Base-by-base conservation (phyloP, 257 asterid genomes). In the Cynanchum wilfordii region DNA sequence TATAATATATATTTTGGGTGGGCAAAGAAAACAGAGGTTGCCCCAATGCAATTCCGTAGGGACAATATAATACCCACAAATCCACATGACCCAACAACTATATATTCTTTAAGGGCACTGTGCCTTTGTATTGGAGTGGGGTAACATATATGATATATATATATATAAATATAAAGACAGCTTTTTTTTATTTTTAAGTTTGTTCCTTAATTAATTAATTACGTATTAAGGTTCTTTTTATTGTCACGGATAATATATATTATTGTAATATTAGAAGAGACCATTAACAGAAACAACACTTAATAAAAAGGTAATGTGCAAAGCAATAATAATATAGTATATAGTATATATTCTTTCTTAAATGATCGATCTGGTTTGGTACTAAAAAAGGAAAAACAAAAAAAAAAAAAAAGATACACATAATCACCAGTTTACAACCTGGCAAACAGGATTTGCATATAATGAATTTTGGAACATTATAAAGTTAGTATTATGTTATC, bases 91-190 rank as follows among this genome's bases (percentile, higher is more conserved):
- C 68, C 68, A 33, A 63, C 68, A 63, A 63, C 49, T 63, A 63
- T 42, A 42, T 42, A 42, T 63, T 63, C 49, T 19, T 62, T 15
- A n/a, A 36, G 68, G 68, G 70, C 84, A 82, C 73, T 52, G 62
- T 72, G 72, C 47, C 47, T 19, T 69, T 77, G 56, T n/a, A 56
- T 70, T 69, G 77, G 73, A 69, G 84, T 81, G 77, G 84, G 85
- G 69, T 50, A 59, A 42, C 76, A 64, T 45, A 79, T 52, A 44
- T n/a, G n/a, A n/a, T 63, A 57, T 17, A 70, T 42, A 70, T 44
- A 70, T 12, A 69, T 27, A 10, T 49, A 17, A 67, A 66, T 59
- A 74, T 17, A 17, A 66, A 29, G 73, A 66, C 73, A 66, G 70
- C 70, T 42, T 42, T 42, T 33, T 33, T 33, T 33, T 33, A 2